phyloP scores from a whole-genome alignment of 2,329 filamentous ascomycete genomes.

The Microascus cirrosus region DNA sequence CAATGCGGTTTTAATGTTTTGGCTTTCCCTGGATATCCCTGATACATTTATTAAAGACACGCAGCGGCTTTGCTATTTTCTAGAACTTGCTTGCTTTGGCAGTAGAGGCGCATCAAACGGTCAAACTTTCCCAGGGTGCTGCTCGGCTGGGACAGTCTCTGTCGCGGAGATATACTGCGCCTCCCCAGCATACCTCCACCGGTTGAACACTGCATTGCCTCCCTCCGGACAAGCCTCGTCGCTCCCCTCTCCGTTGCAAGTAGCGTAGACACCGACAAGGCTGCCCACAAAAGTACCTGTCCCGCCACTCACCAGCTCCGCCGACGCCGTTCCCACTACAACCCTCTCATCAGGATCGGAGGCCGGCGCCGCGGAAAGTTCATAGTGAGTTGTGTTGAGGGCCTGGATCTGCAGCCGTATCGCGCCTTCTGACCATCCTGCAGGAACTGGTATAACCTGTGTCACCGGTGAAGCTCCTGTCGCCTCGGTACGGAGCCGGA shows the following conservation, averaged over 20 bases:
- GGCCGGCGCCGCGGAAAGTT: constrained; percentile 1
- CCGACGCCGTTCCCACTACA: constrained; percentile 2
- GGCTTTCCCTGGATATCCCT: too few species aligned
- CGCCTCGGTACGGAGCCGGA: constrained; percentile 14
- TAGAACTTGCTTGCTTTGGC: too few species aligned
- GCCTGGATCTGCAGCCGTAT: constrained; percentile 19
- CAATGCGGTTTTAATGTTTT: too few species aligned
- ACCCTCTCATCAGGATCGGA: neutral
- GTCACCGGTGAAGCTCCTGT: constrained; percentile 10
- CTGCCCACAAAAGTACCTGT: constrained; percentile 9
- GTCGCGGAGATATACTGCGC: constrained; percentile 7
- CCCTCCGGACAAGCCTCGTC: constrained; percentile 8
- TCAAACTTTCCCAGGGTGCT: neutral
- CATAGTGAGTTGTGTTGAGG: constrained; percentile 11
- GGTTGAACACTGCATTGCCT: constrained; percentile 6
- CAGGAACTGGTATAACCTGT: neutral
- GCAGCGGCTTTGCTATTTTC: too few species aligned
- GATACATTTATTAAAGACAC: too few species aligned
- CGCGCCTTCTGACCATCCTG: constrained; percentile 1
- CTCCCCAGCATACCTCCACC: constrained; percentile 8
- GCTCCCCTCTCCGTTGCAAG: constrained; percentile 8
- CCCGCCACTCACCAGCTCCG: constrained; percentile 7
- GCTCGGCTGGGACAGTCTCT: neutral
- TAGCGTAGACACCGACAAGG: constrained; percentile 9
- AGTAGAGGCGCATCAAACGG: too few species aligned